Conservation (phyloP, 352 stramenopile species). For the Pythium apleroticum region DNA sequence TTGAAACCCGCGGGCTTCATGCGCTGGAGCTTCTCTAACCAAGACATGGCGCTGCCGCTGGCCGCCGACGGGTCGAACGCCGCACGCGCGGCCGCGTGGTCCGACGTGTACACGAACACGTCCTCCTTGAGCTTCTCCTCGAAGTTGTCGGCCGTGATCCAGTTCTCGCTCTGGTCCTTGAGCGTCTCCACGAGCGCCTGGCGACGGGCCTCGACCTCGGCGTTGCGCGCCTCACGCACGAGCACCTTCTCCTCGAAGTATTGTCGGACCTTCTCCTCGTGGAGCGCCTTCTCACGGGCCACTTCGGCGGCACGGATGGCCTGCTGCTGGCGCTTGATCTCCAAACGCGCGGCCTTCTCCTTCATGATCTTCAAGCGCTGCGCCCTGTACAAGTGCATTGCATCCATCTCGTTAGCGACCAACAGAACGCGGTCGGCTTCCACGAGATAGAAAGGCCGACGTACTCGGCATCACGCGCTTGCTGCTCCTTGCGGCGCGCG, state of each 20-base stretch:
- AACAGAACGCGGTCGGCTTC: not conserved
- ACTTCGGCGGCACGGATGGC: conserved; percentile 81
- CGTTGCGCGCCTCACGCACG: conserved; percentile 60
- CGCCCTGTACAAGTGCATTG: conserved; percentile 32
- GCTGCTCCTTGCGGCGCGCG: conserved; percentile 68
- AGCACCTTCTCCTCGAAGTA: conserved; percentile 82
- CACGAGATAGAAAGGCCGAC: conserved; percentile 15
- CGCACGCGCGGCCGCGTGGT: conserved; percentile 62
- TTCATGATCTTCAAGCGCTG: conserved; percentile 86
- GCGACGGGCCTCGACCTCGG: conserved; percentile 66
- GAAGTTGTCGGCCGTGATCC: conserved; percentile 75
- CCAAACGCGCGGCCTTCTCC: conserved; percentile 82
- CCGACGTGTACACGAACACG: conserved; percentile 83
- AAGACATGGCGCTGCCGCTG: conserved; percentile 75
- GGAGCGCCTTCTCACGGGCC: conserved; percentile 70
- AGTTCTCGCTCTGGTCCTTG: conserved; percentile 58
- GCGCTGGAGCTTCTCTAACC: conserved; percentile 85
- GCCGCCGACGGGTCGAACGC: conserved; percentile 69
- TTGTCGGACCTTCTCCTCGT: conserved; percentile 77
- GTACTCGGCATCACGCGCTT: conserved; percentile 83
- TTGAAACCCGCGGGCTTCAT: conserved; percentile 77
- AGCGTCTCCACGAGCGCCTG: conserved; percentile 62
- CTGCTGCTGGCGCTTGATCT: conserved; percentile 88
- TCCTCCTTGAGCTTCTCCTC: conserved; percentile 82
- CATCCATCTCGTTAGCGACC: not conserved